Evolutionary conservation across 1,284 basidiomycete species (phyloP), one percentile per base, ranked within the genome.

Genomic region (Sporisorium scitamineum): DNA sequence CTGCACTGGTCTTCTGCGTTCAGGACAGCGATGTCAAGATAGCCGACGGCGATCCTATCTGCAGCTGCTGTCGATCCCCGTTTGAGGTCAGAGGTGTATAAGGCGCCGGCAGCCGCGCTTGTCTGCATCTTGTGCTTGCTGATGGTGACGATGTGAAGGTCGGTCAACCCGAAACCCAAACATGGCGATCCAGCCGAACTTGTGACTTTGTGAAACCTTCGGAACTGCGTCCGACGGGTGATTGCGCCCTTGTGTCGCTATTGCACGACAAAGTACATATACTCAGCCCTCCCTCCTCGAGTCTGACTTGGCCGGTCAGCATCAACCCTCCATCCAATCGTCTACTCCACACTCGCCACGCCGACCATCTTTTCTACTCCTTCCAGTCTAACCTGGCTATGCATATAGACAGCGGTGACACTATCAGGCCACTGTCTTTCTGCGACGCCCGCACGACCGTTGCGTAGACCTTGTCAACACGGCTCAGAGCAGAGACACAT

Each of bases 211-310:
- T 16, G 3, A 20, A 20, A 20, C 3, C 18, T 34, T 53, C 32
- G 22, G 22, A 20, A 24, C 51, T 37, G 22, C 20, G 24, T 14
- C 34, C 51, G 31, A 18, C 34, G 11, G 22, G 5, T 14, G 7
- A 9, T 32, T 14, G 13, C 29, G 20, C 20, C n/a, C 39, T 52
- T 42, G 39, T 42, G 39, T 9, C n/a, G 5, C n/a, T n/a, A 9
- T 42, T 42, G n/a, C 32, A 53, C 51, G 34, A 16, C n/a, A n/a
- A 32, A 34, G 31, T 39, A 53, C 51, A 53, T 39, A 39, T 53
- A 53, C 32, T 16, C 32, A 37, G 51, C 51, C 22, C n/a, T 7
- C 14, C 34, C 13, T 14, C 16, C 18, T 18, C 37, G 0, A 3
- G 16, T 22, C 9, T 34, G 20, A 39, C 11, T 26, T 16, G 16